Base-by-base conservation (phyloP, 2,329 filamentous ascomycete species). In the Zalaria obscura region DNA sequence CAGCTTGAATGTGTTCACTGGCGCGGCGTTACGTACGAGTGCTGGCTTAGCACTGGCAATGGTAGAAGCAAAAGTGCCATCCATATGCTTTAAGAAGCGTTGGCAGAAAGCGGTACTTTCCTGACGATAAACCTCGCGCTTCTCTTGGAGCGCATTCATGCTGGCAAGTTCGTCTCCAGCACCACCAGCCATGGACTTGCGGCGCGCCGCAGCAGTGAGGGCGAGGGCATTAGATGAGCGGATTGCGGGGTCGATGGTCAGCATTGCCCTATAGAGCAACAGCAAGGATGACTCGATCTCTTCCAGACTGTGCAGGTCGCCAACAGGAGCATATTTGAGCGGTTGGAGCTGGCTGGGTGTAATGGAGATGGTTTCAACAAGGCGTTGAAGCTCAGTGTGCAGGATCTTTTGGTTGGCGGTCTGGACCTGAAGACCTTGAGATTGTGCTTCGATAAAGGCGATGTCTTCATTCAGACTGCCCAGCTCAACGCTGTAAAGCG, bases 341-440 rank as follows among this genome's bases (percentile, higher is more conserved):
- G 84, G 76, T 40, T 80, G 76, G 10, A 98, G 72, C 47, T 89
- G 80, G 34, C 76, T 68, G 1, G 75, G 67, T 4, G 86, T 87
- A 43, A 96, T 93, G 7, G 87, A 88, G 42, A 93, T 88, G 0
- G 86, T 95, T 50, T 88, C 80, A 25, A 98, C 72, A n/a, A 96
- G 69, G 29, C 80, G 83, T 57, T 93, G 79, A 2, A 98, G 72
- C 60, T 98, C 91, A 47, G 80, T 84, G 59, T 89, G 86, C 37
- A 98, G 72, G 27, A 94, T 73, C 59, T 94, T 94, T 59, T 98
- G 91, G 53, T 98, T 98, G 34, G 91, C 86, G 18, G 89, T 89
- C 62, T 96, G 91, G 5, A 98, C 89, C 55, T 98, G 91, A 37
- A 98, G 68, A 67, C 91, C 91, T 63, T 98, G 89, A 5, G 86